Evolutionary conservation across 176 grass and related monocot genomes (phyloP), one percentile per base, ranked within the genome.

Genomic region (Luzula sylvatica): DNA sequence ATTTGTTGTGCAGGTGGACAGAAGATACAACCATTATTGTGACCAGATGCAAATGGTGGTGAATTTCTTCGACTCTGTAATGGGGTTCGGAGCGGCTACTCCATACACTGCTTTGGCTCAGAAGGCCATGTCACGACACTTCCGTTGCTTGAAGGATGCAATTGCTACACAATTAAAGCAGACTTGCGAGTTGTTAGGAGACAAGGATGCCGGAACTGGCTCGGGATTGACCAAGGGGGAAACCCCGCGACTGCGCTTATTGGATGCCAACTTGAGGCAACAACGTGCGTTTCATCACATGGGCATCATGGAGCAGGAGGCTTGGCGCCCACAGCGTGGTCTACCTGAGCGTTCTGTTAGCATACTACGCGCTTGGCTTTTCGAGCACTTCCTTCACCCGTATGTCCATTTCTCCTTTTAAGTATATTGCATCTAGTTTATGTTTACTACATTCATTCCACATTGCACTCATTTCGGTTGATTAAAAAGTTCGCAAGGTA

Each of bases 41-140:
- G 93, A 98, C 46, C 93, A 98, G 65, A 98, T 98, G 93, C 93
- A 98, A 73, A 98, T 98, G 93, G 93, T 98, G 78, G 93, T 98
- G 75, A 98, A 98, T 63, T 98, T 87, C 65, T 98, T 92, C 61
- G 93, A 98, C 82, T 90, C 93, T 43, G 86, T 98, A 57, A 98
- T 98, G 93, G 93, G 93, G 0, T 92, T 80, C 47, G 93, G 86
- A 3, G 81, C 93, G 13, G 86, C 93, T 43, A 98, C 93, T 7
- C 93, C 86, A 40, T 98, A 98, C 86, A 98, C 93, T 40, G 78
- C 93, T 28, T 72, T 92, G 56, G 93, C 93, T 26, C 93, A 92
- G 78, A 98, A 92, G 75, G 93, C 93, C 28, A 98, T 98, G 93
- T 98, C 93, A 46, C 78, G 93, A 50, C 93, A 98, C 72, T 98